phyloP scores from a whole-genome alignment of 306 rosid species.

The Prunus mume region DNA sequence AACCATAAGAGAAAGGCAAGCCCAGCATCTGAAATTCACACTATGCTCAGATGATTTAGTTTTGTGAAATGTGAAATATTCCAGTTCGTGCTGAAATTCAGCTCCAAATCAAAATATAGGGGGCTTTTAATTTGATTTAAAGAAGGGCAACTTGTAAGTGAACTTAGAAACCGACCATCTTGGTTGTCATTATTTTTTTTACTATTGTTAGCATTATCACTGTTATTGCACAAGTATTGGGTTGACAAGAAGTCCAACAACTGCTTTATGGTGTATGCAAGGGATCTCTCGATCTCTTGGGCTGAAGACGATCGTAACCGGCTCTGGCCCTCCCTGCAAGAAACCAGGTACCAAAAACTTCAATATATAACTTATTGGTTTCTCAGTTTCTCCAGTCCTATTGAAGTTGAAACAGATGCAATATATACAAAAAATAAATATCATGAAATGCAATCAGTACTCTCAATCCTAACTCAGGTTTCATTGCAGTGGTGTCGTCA shows the following conservation, averaged over 20 bases:
- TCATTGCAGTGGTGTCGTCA: constrained; percentile 41
- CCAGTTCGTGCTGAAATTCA: neutral
- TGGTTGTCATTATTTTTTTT: neutral
- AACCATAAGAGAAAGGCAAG: constrained; percentile 36
- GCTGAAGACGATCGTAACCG: constrained; percentile 41
- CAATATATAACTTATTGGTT: neutral
- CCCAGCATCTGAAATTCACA: neutral
- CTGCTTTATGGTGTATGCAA: constrained; percentile 70
- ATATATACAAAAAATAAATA: too few relatives aligned
- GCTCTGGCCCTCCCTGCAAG: constrained; percentile 49
- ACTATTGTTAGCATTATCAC: neutral
- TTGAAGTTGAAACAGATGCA: neutral
- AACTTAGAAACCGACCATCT: neutral
- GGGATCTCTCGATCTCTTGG: constrained; percentile 63
- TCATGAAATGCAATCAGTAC: neutral
- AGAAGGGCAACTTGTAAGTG: too few relatives aligned
- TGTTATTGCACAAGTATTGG: constrained; percentile 37
- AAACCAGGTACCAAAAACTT: constrained; percentile 38
- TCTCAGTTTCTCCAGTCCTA: too few relatives aligned
- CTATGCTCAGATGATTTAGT: too few relatives aligned
- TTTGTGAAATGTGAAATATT: neutral
- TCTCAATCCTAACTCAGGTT: neutral
- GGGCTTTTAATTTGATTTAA: too few relatives aligned
- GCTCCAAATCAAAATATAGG: neutral
- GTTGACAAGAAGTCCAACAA: constrained; percentile 43